These are phyloP conservation scores for Pinus taeda DNA, from an alignment of 75 land plant genomes.

Conservation along the genomic window DNA sequence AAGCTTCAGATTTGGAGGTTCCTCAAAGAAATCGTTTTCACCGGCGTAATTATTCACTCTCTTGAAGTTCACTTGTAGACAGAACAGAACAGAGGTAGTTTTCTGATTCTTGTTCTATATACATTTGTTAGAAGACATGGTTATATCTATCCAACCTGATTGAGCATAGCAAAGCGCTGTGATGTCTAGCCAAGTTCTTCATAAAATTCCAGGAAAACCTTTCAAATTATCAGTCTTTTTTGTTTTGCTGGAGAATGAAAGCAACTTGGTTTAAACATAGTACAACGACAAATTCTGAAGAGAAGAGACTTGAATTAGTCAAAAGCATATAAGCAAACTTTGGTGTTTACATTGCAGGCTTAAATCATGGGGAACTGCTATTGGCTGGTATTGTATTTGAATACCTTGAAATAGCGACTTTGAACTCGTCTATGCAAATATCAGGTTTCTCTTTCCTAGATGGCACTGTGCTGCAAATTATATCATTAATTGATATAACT, in stretches of 20 bases:
- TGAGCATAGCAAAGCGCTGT: neutral
- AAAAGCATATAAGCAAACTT: neutral
- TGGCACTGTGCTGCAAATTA: too few relatives aligned
- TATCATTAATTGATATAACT: too few relatives aligned
- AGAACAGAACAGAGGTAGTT: too few relatives aligned
- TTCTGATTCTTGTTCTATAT: too few relatives aligned
- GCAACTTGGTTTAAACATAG: neutral
- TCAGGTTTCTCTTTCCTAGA: neutral
- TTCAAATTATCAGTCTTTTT: neutral
- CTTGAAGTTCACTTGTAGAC: neutral
- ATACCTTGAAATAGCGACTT: neutral
- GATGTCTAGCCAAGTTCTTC: neutral
- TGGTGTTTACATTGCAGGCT: neutral
- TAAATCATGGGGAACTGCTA: neutral
- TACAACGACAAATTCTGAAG: neutral
- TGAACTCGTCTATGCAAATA: neutral
- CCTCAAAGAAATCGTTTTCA: constrained; percentile 1
- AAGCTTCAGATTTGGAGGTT: neutral
- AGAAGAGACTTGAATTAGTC: neutral
- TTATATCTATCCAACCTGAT: too few relatives aligned
- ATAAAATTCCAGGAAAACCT: neutral
- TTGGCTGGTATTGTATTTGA: neutral
- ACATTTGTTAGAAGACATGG: too few relatives aligned
- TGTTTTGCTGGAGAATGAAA: neutral
- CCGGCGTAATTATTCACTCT: neutral